These are phyloP conservation scores for Linnemannia hyalina DNA, from an alignment of 192 early-diverging fungal species.

Conservation along the genomic window DNA sequence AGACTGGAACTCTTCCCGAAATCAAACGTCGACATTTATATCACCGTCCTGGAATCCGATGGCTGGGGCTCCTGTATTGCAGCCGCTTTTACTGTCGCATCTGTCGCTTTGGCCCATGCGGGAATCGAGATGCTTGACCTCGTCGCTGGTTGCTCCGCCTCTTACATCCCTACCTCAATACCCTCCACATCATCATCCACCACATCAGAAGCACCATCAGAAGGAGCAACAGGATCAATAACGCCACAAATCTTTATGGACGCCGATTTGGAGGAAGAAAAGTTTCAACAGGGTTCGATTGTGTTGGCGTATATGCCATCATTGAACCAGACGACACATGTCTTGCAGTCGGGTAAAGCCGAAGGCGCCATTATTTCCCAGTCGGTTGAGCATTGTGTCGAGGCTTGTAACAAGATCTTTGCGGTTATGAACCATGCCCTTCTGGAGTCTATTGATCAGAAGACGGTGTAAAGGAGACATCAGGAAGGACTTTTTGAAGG, in stretches of 20 bases:
- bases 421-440: constrained; percentile 75
- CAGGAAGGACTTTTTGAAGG: too few relatives aligned
- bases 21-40: constrained; percentile 77
- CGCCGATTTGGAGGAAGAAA: constrained; percentile 70
- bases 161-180: constrained; percentile 34
- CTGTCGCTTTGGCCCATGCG: constrained; percentile 80
- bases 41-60: constrained; percentile 79
- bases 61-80: constrained; percentile 75
- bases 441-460: constrained; percentile 60
- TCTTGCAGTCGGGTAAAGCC: constrained; percentile 79
- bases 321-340: constrained; percentile 82
- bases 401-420: constrained; percentile 82
- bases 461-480: constrained; percentile 6
- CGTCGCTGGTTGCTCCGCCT: constrained; percentile 80
- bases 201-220: neutral
- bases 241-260: constrained; percentile 67
- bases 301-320: constrained; percentile 87
- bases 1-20: constrained; percentile 81
- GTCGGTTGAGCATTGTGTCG: constrained; percentile 81
- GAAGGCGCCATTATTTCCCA: constrained; percentile 60
- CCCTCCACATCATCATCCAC: constrained; percentile 1
- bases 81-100: constrained; percentile 75
- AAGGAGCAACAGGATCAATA: neutral
- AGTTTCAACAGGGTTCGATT: constrained; percentile 67
- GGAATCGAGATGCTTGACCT: constrained; percentile 89